A percentile compares a stretch with the other conserved stretches of the same genome.
These are phyloP conservation scores for Penicillium fuscoglaucum DNA, from an alignment of 2,329 filamentous ascomycete species.

Conservation along the genomic window DNA sequence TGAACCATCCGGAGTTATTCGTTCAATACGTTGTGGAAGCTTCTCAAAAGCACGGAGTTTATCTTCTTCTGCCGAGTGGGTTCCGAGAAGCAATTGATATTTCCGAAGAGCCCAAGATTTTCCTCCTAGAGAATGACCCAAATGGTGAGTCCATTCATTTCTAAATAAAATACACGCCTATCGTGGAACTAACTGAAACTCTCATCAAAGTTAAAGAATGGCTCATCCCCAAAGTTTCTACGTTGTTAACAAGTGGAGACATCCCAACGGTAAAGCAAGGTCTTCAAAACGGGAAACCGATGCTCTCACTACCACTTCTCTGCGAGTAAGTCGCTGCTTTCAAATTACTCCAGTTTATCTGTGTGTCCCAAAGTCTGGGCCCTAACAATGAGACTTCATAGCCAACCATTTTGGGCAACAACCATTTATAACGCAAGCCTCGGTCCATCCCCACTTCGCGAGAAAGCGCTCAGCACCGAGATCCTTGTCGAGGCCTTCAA, in stretches of 20 bases:
- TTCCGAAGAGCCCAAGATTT: background rate
- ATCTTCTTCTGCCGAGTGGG: background rate
- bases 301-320: slow-evolving; percentile 8
- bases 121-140: background rate
- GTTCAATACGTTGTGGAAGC: background rate
- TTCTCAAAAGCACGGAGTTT: background rate
- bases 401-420: background rate
- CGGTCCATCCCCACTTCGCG: background rate
- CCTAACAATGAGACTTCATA: background rate
- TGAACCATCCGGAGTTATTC: background rate
- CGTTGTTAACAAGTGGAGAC: background rate
- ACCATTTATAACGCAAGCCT: background rate
- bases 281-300: slow-evolving; percentile 1
- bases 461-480: background rate
- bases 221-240: background rate
- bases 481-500: background rate
- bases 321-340: slow-evolving; percentile 5
- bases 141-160: background rate
- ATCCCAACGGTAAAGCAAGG: background rate
- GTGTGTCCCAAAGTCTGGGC: background rate
- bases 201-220: background rate
- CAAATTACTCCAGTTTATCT: no score
- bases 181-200: background rate
- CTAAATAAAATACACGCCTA: background rate
- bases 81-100: background rate